Percentiles rank a stretch among this genome's conserved stretches.
These are phyloP conservation scores for Inosperma sp. DNA, from an alignment of 768 basidiomycete genomes.

Conservation along the genomic window DNA sequence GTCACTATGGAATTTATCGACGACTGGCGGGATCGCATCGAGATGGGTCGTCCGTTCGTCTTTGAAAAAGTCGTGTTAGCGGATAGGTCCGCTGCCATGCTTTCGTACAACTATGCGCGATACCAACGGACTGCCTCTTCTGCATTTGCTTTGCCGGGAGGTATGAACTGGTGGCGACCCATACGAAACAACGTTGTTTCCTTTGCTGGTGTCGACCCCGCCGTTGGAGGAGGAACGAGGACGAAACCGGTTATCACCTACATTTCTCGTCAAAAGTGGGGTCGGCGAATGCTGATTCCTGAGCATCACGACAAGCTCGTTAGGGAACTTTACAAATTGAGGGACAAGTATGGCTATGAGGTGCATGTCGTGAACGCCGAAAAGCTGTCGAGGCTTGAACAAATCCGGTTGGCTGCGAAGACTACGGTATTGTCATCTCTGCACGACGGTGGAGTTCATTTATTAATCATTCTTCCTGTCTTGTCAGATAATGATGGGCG, in stretches of 20 bases:
- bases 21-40: constrained; percentile 79
- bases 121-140: constrained; percentile 76
- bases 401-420: constrained; percentile 72
- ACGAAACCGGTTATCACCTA: constrained; percentile 84
- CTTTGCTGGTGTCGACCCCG: constrained; percentile 56
- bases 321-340: constrained; percentile 61
- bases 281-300: constrained; percentile 70
- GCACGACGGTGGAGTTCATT: neutral
- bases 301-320: constrained; percentile 80
- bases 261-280: constrained; percentile 86
- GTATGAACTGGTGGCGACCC: constrained; percentile 80
- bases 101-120: constrained; percentile 55
- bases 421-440: constrained; percentile 59
- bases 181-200: constrained; percentile 68
- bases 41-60: constrained; percentile 64
- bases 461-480: neutral
- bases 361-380: constrained; percentile 87
- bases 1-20: constrained; percentile 72
- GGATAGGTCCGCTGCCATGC: constrained; percentile 83
- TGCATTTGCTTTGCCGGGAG: constrained; percentile 70
- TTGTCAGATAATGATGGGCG: constrained; percentile 94
- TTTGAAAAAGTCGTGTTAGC: constrained; percentile 86
- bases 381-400: constrained; percentile 72
- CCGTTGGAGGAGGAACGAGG: constrained; percentile 42
- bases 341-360: constrained; percentile 73